phyloP scores from a whole-genome alignment of 2,329 filamentous ascomycete genomes.

The Purpureocillium takamizusanense region DNA sequence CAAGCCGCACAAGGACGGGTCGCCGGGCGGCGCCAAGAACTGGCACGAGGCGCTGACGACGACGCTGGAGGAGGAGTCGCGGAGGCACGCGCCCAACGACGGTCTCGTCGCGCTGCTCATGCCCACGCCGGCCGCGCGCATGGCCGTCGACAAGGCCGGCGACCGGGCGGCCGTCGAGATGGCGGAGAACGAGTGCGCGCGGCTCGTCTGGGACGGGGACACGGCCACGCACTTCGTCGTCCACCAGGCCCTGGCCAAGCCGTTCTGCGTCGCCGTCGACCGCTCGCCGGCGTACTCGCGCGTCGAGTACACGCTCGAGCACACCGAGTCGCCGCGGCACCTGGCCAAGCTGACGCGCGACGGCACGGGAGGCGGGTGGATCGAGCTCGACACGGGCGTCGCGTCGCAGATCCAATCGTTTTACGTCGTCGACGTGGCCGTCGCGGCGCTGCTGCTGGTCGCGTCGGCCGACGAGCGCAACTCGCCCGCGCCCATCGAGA shows the following conservation, averaged over 20 bases:
- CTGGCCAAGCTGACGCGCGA: slow-evolving; percentile 52
- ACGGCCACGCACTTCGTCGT: slow-evolving; percentile 50
- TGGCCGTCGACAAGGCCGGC: slow-evolving; percentile 51
- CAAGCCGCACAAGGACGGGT: slow-evolving; percentile 42
- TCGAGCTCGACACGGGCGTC: slow-evolving; percentile 53
- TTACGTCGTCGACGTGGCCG: slow-evolving; percentile 54
- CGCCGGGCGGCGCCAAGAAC: slow-evolving; percentile 26
- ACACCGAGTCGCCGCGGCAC: slow-evolving; percentile 51
- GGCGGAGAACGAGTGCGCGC: slow-evolving; percentile 60
- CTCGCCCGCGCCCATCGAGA: slow-evolving; percentile 29
- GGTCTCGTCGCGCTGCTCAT: slow-evolving; percentile 61
- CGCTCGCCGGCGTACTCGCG: slow-evolving; percentile 50
- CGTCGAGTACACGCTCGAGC: slow-evolving; percentile 56
- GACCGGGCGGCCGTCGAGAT: slow-evolving; percentile 51
- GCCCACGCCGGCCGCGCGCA: slow-evolving; percentile 53
- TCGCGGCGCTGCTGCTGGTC: slow-evolving; percentile 50
- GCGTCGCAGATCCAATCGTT: slow-evolving; percentile 51
- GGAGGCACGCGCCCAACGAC: slow-evolving; percentile 46
- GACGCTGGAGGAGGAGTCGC: slow-evolving; percentile 45
- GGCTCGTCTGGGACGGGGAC: slow-evolving; percentile 64
- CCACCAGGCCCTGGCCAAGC: slow-evolving; percentile 53
- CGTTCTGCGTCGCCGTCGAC: slow-evolving; percentile 52
- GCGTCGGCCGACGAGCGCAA: slow-evolving; percentile 48
- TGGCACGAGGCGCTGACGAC: slow-evolving; percentile 52
- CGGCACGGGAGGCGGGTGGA: slow-evolving; percentile 47